Evolutionary conservation across 805 yeast genomes (phyloP).

Genomic region (Crinitomyces ghanaensis): DNA sequence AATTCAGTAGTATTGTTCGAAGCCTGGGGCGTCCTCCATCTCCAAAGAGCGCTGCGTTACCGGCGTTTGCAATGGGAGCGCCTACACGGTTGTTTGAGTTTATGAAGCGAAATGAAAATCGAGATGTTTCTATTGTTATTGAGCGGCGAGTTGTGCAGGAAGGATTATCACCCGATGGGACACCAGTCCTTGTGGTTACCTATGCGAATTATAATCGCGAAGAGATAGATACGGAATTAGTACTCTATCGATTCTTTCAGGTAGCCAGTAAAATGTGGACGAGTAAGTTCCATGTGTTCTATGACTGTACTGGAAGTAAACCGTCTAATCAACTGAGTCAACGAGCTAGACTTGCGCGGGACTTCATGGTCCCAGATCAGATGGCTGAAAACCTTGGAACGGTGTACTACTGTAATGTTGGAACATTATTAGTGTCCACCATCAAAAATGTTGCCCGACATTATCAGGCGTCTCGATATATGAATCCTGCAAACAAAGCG

Average conservation of each 20-base stretch:
- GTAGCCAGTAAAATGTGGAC: conserved; percentile 63
- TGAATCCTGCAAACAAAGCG: conserved; percentile 22
- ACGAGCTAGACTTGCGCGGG: conserved; percentile 28
- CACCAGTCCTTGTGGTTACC: conserved; percentile 51
- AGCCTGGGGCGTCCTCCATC: conserved; percentile 13
- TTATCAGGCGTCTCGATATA: conserved; percentile 12
- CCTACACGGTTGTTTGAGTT: conserved; percentile 47
- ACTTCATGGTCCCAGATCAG: conserved; percentile 39
- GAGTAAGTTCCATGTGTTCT: conserved; percentile 45
- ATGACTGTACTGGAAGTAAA: conserved; percentile 58
- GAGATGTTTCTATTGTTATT: conserved; percentile 36
- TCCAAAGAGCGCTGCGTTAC: no score
- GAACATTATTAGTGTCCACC: conserved; percentile 22
- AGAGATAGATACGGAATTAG: conserved; percentile 35
- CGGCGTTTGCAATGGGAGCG: conserved; percentile 6
- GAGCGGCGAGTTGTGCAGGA: conserved; percentile 44
- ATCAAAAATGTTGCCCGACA: conserved; percentile 18
- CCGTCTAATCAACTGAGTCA: conserved; percentile 19
- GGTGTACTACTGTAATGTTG: conserved; percentile 37
- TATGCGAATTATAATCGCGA: conserved; percentile 27
- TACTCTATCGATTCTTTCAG: conserved; percentile 51
- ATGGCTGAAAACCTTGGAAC: conserved; percentile 42
- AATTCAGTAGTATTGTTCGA: conserved; percentile 10
- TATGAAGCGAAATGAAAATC: conserved; percentile 54
- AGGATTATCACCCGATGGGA: conserved; percentile 60